These are phyloP conservation scores for Hebeloma cylindrosporum DNA, from an alignment of 768 basidiomycete genomes.

Conservation along the genomic window DNA sequence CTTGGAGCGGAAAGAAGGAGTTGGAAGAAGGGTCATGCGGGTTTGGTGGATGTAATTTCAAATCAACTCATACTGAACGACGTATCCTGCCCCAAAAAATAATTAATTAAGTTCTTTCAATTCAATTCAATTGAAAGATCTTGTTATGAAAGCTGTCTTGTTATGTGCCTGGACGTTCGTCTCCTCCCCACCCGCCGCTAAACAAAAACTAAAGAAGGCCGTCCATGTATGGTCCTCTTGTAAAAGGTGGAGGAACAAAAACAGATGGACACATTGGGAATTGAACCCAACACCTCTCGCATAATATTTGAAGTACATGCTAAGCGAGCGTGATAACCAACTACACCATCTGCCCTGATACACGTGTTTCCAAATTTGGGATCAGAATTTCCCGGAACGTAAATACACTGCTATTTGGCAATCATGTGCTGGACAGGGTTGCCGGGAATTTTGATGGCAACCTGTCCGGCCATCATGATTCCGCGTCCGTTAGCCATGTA, in stretches of 20 bases:
- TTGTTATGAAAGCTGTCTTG: neutral
- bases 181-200: neutral
- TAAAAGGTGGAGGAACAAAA: slow-evolving; percentile 1
- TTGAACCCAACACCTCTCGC: slow-evolving; percentile 26
- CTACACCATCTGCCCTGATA: slow-evolving; percentile 27
- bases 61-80: neutral
- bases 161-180: too few species aligned
- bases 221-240: slow-evolving; percentile 13
- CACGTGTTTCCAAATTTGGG: too few species aligned
- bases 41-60: slow-evolving; percentile 17
- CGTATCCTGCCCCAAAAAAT: neutral
- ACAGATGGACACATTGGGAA: slow-evolving; percentile 23
- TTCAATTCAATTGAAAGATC: neutral
- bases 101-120: neutral
- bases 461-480: too few species aligned
- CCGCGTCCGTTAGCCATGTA: too few species aligned
- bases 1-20: slow-evolving; percentile 66
- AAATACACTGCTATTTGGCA: too few species aligned
- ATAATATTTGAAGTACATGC: slow-evolving; percentile 8
- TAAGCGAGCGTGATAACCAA: slow-evolving; percentile 27
- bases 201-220: slow-evolving; percentile 14
- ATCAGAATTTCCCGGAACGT: too few species aligned
- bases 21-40: slow-evolving; percentile 51
- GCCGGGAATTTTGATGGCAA: too few species aligned
- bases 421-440: too few species aligned